A percentile compares a stretch with the other conserved stretches of the same genome.
phyloP scores from a whole-genome alignment of 2,329 filamentous ascomycete genomes.

The Parastagonospora nodorum region DNA sequence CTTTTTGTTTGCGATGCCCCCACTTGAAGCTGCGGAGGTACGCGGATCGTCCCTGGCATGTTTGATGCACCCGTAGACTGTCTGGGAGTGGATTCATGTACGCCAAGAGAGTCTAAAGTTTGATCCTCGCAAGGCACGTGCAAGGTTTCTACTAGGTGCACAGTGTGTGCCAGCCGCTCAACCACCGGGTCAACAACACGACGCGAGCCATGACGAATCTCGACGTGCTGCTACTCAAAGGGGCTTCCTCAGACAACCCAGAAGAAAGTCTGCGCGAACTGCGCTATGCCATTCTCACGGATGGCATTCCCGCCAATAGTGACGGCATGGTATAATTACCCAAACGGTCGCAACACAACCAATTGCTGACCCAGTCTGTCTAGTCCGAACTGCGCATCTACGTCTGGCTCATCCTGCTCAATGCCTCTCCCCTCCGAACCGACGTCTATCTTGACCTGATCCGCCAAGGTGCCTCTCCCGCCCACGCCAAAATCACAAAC shows the following conservation, averaged over 20 bases:
- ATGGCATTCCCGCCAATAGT: conserved; percentile 75
- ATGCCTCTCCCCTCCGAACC: conserved; percentile 81
- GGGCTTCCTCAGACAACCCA: conserved; percentile 74
- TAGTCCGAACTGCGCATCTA: conserved; percentile 94
- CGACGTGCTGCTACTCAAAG: conserved; percentile 79
- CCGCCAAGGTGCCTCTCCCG: conserved; percentile 89
- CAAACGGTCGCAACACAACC: neutral
- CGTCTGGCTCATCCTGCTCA: conserved; percentile 91
- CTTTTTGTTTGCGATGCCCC: too few relatives aligned
- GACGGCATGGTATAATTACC: conserved; percentile 73
- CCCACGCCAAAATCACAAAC: conserved; percentile 96
- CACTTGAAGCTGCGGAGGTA: too few relatives aligned
- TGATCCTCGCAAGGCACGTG: too few relatives aligned
- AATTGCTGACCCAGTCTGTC: conserved; percentile 1
- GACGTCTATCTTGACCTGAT: conserved; percentile 89
- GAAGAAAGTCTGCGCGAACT: conserved; percentile 70
- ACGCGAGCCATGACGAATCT: conserved; percentile 53
- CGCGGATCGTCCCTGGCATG: too few relatives aligned
- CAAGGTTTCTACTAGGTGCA: too few relatives aligned
- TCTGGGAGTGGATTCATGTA: too few relatives aligned
- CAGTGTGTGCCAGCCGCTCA: neutral
- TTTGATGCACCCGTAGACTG: too few relatives aligned
- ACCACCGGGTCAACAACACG: conserved; percentile 5
- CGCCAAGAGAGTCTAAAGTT: too few relatives aligned
- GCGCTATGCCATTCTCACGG: conserved; percentile 73